Evolutionary conservation across 345 rosid genomes (phyloP).

Genomic region (Punica granatum): DNA sequence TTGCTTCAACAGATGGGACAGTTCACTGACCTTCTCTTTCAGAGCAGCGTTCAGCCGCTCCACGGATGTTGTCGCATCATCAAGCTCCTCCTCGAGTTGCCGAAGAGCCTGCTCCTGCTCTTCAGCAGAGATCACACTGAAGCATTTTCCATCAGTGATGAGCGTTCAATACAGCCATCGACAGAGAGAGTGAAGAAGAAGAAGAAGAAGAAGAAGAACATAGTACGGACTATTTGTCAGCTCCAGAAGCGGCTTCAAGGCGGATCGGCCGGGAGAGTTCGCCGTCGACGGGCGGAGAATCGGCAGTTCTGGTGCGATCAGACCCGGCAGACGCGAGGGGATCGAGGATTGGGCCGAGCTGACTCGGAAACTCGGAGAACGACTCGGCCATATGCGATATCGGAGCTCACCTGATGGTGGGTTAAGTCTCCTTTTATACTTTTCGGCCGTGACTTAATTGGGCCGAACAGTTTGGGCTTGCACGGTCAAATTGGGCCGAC

Average conservation of each 20-base stretch:
- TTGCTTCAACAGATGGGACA: constrained; percentile 1
- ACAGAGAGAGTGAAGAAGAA: neutral
- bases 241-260: neutral
- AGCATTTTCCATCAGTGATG: neutral
- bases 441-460: neutral
- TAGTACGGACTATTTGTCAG: neutral
- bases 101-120: constrained; percentile 6
- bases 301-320: neutral
- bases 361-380: constrained; percentile 15
- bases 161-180: neutral
- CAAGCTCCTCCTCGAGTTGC: constrained; percentile 21
- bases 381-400: constrained; percentile 1
- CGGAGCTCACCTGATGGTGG: neutral
- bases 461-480: neutral
- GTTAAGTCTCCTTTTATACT: neutral
- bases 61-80: constrained; percentile 20
- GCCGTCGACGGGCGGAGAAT: neutral
- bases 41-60: constrained; percentile 22
- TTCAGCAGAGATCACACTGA: constrained; percentile 1
- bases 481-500: too few species aligned
- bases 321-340: constrained; percentile 4
- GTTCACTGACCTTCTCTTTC: constrained; percentile 30
- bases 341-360: constrained; percentile 4
- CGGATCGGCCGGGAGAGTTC: neutral
- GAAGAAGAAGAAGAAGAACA: neutral